phyloP scores from a whole-genome alignment of 345 rosid genomes.

The Acer yangbiense region DNA sequence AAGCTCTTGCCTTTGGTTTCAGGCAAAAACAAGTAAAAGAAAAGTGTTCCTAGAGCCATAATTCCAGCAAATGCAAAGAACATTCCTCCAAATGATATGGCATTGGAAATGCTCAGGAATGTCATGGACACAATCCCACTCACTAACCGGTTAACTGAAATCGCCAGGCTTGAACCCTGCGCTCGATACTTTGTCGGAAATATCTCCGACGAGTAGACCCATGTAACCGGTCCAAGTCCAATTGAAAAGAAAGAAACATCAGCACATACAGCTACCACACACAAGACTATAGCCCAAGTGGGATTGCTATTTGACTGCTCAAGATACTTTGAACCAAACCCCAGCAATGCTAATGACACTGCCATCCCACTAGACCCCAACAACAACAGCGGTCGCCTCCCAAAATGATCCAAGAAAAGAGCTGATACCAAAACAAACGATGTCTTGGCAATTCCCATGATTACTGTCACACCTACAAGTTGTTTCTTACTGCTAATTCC shows the following conservation, averaged over 20 bases:
- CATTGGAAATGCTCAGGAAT: conserved; percentile 44
- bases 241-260: conserved; percentile 68
- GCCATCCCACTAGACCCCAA: conserved; percentile 52
- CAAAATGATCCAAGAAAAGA: conserved; percentile 44
- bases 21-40: conserved; percentile 61
- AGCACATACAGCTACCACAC: conserved; percentile 39
- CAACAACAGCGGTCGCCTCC: conserved; percentile 50
- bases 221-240: conserved; percentile 81
- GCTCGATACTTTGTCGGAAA: conserved; percentile 71
- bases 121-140: conserved; percentile 80
- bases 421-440: conserved; percentile 42
- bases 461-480: conserved; percentile 46
- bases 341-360: conserved; percentile 40
- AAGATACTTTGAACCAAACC: conserved; percentile 46
- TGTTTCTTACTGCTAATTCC: conserved; percentile 38
- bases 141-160: conserved; percentile 68
- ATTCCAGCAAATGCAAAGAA: conserved; percentile 59
- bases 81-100: conserved; percentile 58
- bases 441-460: conserved; percentile 56
- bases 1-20: conserved; percentile 75
- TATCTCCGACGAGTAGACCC: conserved; percentile 85
- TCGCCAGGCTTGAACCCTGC: conserved; percentile 61
- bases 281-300: conserved; percentile 38
- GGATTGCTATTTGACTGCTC: conserved; percentile 32
- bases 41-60: conserved; percentile 47